Percentiles rank a stretch among this genome's conserved stretches.
Evolutionary conservation across 2,329 filamentous ascomycete species (phyloP).

Genomic region (Verticillium nonalfalfae): DNA sequence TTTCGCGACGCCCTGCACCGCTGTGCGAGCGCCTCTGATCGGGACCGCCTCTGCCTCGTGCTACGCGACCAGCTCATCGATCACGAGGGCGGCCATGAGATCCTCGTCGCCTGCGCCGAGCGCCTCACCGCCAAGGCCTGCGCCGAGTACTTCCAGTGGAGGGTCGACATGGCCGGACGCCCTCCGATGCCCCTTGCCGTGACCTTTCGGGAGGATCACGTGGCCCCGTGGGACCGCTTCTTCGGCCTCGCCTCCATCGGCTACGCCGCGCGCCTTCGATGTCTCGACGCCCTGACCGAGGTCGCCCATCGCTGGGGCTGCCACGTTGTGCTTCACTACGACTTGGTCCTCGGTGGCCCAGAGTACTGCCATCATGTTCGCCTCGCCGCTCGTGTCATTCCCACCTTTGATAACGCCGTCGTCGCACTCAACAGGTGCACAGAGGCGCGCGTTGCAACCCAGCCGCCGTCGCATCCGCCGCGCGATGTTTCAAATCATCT

Average conservation of each 20-base stretch:
- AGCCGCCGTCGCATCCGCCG: not conserved
- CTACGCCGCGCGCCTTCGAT: not conserved
- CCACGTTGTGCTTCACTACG: conserved; percentile 8
- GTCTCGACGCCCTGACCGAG: conserved; percentile 1
- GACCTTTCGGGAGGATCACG: not conserved
- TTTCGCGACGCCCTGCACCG: conserved; percentile 2
- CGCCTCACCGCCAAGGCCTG: not conserved
- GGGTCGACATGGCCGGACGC: not conserved
- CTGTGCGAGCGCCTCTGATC: not conserved
- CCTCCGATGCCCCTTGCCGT: not conserved
- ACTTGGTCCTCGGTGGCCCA: conserved; percentile 5
- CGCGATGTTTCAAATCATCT: not conserved
- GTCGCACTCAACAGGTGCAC: not conserved
- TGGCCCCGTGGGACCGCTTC: not conserved
- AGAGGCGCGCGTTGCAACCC: not conserved
- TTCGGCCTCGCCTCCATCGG: not conserved
- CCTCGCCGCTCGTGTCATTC: not conserved
- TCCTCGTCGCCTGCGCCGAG: conserved; percentile 3
- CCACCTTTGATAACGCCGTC: not conserved
- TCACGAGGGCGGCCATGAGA: not conserved
- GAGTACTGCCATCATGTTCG: conserved; percentile 9
- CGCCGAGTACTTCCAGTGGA: not conserved
- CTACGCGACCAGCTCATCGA: conserved; percentile 3
- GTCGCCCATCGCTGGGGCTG: conserved; percentile 1
- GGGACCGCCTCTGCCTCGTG: conserved; percentile 1